Evolutionary conservation across 768 basidiomycete species (phyloP), one percentile per base, ranked within the genome.

Genomic region (Mycena polygramma): DNA sequence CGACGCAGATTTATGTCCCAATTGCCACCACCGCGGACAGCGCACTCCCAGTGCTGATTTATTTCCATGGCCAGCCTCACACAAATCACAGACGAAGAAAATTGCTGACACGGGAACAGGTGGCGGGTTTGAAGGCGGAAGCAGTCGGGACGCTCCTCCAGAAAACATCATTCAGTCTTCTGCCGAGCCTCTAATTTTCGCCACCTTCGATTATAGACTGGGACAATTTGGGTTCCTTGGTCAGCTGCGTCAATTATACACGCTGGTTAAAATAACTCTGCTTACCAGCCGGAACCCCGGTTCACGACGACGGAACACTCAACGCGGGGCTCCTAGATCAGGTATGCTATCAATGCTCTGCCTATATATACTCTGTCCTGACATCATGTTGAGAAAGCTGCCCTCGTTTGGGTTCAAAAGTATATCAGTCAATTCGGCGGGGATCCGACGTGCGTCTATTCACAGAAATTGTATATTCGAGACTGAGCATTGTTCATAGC

Each of bases 141-240:
- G 75, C 49, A 79, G 79, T 10, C 80, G 77, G 64, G 77, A 75
- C 46, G 74, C 75, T 15, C 71, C 77, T 15, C 81, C 83, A 2
- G 77, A 82, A 41, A 68, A 77, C 26, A 73, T 84, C 63, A 65
- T 83, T 64, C 74, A 76, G 9, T 75, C 79, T 2, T 79, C 80
- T 17, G 66, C 75, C 4, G 66, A 75, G 53, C 82, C 82, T n/a
- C 71, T 84, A 60, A 80, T 85, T 17, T 84, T 84, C 68, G 83
- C 80, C 0, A 81, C 84, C 1, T 83, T 85, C 54, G 80, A 82
- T 67, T 85, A 85, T 84, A 15, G 55, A 8, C 71, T 85, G 6
- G 82, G 84, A 9, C 81, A 81, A 63, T 82, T 84, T 57, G 83
- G 83, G 1, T 84, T 84, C 69, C 76, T 84, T 4, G 81, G 83